These are phyloP conservation scores for Malus sieversii DNA, from an alignment of 306 rosid species.

Conservation along the genomic window DNA sequence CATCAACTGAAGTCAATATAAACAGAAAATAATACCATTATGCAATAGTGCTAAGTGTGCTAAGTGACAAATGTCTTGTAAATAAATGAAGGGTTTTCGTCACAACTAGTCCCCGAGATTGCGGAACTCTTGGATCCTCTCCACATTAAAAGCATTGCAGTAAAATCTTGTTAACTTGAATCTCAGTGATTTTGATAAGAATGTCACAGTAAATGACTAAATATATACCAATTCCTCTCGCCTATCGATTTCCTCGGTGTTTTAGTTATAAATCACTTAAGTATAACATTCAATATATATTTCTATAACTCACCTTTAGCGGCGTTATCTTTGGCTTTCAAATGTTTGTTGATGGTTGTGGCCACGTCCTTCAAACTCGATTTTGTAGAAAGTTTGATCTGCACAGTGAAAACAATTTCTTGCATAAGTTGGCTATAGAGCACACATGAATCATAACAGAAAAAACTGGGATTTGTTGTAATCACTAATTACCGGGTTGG, in stretches of 20 bases:
- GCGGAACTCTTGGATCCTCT: too few relatives aligned
- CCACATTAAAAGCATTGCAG: not conserved
- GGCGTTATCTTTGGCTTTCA: constrained; percentile 41
- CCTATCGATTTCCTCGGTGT: not conserved
- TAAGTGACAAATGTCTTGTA: too few relatives aligned
- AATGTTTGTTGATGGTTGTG: constrained; percentile 50
- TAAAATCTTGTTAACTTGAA: not conserved
- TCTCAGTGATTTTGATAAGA: not conserved
- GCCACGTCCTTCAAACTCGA: constrained; percentile 83
- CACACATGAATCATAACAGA: not conserved
- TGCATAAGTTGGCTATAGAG: not conserved
- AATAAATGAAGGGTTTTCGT: too few relatives aligned
- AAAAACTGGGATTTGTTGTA: too few relatives aligned
- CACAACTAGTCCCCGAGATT: too few relatives aligned
- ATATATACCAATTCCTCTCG: not conserved
- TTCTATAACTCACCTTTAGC: constrained; percentile 68
- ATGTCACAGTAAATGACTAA: not conserved
- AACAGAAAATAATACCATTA: too few relatives aligned
- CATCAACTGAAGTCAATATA: too few relatives aligned
- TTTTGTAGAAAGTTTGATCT: constrained; percentile 71
- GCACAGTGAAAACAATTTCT: constrained; percentile 20
- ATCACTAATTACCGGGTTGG: constrained; percentile 58
- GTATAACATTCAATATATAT: not conserved
- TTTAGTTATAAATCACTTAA: not conserved
- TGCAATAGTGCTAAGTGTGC: too few relatives aligned